Base-by-base conservation (phyloP, 495 filamentous ascomycete species). In the Neurospora sp. region DNA sequence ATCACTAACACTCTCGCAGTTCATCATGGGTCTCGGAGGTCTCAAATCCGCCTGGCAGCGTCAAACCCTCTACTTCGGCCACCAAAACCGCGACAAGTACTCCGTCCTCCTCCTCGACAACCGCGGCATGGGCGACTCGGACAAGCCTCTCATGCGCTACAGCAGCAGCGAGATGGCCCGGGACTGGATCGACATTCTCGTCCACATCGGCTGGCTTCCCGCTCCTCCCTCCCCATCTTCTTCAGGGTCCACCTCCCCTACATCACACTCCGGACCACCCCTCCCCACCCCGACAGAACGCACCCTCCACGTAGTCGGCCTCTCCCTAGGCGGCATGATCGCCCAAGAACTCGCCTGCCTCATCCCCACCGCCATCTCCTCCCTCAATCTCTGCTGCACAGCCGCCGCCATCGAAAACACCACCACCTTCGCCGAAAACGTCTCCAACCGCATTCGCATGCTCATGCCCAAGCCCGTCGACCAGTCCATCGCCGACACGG, bases 321-420 rank as follows among this genome's bases (percentile, higher is more conserved):
- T 92, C 40, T 90, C 88, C 61, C 89, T 94, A 83, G 92, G 92
- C 71, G 92, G 94, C 75, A 96, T 97, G 93, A 96, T 97, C 78
- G 89, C 91, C 16, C 93, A 96, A 81, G 93, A 97, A 80, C 76
- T 93, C 48, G 91, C 87, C 20, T 85, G 85, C 71, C 82, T 89
- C 5, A 88, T 89, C 46, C 91, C 93, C 1, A 75, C 84, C 2
- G 83, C 89, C 27, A 84, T 96, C 69, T 85, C 85, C 31, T 89
- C 88, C 16, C 80, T 97, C 42, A 88, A 85, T 18, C 86, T 97
- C 7, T 79, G 92, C 74, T 91, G 90, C 76, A 95, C 93, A 4
- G 92, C 91, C 10, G 89, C 93, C 4, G 81, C 83, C 11, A 85
- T 96, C 48, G 88, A 93, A 72, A 91, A 89, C 81, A 85, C 83